phyloP scores from a whole-genome alignment of 1,284 basidiomycete genomes.

The Lentinula novae-zelandiae region DNA sequence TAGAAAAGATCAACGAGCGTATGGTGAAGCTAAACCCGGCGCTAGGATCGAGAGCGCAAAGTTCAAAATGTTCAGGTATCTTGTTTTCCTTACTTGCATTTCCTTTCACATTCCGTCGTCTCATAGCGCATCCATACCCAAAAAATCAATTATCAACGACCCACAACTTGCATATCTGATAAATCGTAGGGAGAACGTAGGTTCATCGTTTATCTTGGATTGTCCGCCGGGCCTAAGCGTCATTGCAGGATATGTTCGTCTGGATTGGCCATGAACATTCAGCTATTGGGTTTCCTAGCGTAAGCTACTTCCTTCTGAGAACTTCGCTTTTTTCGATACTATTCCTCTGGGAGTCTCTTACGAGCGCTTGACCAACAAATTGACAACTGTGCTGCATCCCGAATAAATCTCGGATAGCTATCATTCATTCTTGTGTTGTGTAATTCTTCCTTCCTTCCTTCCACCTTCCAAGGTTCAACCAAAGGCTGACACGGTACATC shows the following conservation, averaged over 20 bases:
- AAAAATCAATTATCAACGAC: slow-evolving; percentile 34
- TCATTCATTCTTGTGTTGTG: no score
- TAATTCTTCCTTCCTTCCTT: no score
- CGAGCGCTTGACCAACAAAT: no score
- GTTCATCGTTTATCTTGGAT: slow-evolving; percentile 12
- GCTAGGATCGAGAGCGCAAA: background rate
- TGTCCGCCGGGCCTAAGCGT: background rate
- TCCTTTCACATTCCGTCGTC: slow-evolving; percentile 10
- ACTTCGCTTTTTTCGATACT: background rate
- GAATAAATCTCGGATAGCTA: no score
- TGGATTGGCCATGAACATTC: slow-evolving; percentile 39
- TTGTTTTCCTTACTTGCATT: slow-evolving; percentile 15
- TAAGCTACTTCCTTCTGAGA: slow-evolving; percentile 17
- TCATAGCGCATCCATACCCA: slow-evolving; percentile 36
- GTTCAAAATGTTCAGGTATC: slow-evolving; percentile 43
- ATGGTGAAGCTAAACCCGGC: background rate
- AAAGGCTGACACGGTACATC: background rate
- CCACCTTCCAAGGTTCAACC: background rate
- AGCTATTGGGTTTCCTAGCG: slow-evolving; percentile 35
- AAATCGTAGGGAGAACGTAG: slow-evolving; percentile 25
- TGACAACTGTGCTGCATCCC: no score
- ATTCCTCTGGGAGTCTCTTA: no score
- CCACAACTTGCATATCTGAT: slow-evolving; percentile 30
- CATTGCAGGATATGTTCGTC: slow-evolving; percentile 30
- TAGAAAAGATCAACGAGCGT: background rate